A percentile compares a stretch with the other conserved stretches of the same genome.
phyloP scores from a whole-genome alignment of 202 grass and related monocot genomes.

The Schoenoplectus tabernaemontani region DNA sequence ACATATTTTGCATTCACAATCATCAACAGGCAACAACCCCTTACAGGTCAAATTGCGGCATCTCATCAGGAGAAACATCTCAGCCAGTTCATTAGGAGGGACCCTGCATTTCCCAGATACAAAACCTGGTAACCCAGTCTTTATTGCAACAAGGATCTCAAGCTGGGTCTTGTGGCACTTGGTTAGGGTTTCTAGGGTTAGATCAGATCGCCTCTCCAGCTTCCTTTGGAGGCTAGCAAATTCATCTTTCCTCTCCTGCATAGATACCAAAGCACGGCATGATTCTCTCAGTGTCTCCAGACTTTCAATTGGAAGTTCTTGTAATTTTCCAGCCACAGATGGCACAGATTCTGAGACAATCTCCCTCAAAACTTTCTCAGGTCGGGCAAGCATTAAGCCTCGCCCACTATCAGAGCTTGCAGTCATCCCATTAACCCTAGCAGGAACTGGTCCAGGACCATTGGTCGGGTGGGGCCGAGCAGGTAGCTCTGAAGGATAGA shows the following conservation, averaged over 20 bases:
- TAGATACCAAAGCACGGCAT: constrained; percentile 42
- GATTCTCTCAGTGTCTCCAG: constrained; percentile 54
- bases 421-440: constrained; percentile 30
- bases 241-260: constrained; percentile 70
- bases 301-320: constrained; percentile 54
- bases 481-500: constrained; percentile 79
- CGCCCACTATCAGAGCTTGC: constrained; percentile 61
- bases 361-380: constrained; percentile 52
- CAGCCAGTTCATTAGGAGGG: constrained; percentile 60
- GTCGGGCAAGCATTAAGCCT: constrained; percentile 29
- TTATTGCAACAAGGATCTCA: constrained; percentile 86
- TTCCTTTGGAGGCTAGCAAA: constrained; percentile 62
- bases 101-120: constrained; percentile 56
- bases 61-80: constrained; percentile 70
- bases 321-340: constrained; percentile 48
- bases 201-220: constrained; percentile 64
- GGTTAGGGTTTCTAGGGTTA: constrained; percentile 47
- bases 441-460: constrained; percentile 16
- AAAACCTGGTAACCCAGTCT: constrained; percentile 45
- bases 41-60: constrained; percentile 89
- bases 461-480: constrained; percentile 33
- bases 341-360: constrained; percentile 58
- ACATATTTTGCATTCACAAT: constrained; percentile 93
- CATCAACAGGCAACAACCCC: constrained; percentile 60
- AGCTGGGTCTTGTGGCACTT: constrained; percentile 68